Percentiles rank a stretch among this genome's conserved stretches.
Evolutionary conservation across 495 filamentous ascomycete species (phyloP).

Genomic region (Hypoxylon crocopeplum): DNA sequence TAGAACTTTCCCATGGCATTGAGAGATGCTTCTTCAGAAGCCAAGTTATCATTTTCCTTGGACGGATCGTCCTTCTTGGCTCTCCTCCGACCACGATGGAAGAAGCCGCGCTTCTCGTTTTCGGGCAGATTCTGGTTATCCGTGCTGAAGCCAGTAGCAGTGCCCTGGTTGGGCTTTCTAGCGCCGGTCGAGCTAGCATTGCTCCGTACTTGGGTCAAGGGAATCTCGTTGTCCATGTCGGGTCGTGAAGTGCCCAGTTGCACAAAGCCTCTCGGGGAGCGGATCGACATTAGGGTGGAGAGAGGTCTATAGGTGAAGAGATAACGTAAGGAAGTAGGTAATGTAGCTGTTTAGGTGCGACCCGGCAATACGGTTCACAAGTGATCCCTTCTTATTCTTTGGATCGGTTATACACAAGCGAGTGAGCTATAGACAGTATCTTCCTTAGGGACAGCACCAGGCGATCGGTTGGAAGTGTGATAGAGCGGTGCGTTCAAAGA

Average conservation of each 20-base stretch:
- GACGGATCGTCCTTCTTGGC: conserved; percentile 52
- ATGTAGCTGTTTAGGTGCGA: conserved; percentile 6
- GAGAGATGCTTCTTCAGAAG: conserved; percentile 63
- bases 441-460: conserved; percentile 31
- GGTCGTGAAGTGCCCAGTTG: conserved; percentile 32
- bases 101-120: conserved; percentile 59
- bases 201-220: conserved; percentile 57
- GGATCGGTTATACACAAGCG: conserved; percentile 18
- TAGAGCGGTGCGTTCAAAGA: conserved; percentile 17
- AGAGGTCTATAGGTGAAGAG: conserved; percentile 11
- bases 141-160: conserved; percentile 36
- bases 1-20: conserved; percentile 90
- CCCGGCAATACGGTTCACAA: conserved; percentile 14
- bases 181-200: conserved; percentile 58
- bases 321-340: neutral
- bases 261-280: conserved; percentile 40
- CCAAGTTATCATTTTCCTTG: conserved; percentile 62
- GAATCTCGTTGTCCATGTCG: conserved; percentile 55
- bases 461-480: conserved; percentile 26
- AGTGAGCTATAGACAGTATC: conserved; percentile 15
- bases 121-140: conserved; percentile 37
- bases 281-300: conserved; percentile 36
- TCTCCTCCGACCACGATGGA: conserved; percentile 65
- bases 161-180: conserved; percentile 52
- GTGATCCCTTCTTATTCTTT: conserved; percentile 16